Conservation (phyloP, 441 rosid genomes). For the Euphorbia celastroides region DNA sequence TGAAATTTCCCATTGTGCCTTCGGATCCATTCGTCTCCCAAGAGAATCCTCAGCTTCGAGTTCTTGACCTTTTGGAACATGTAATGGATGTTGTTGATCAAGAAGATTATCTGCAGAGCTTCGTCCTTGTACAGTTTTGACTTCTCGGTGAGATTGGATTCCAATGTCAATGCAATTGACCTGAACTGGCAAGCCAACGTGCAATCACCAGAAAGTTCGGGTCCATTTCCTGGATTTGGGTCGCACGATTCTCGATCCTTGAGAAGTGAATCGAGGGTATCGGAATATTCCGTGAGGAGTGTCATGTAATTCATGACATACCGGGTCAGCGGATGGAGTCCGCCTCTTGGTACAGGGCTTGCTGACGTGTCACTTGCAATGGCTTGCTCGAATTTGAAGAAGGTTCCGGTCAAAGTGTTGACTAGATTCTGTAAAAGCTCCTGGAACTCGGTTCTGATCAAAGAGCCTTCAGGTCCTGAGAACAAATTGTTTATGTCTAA, state of each 20-base stretch:
- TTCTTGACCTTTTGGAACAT: conserved; percentile 65
- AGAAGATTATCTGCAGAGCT: conserved; percentile 43
- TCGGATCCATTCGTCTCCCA: conserved; percentile 84
- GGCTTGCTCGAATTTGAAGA: conserved; percentile 44
- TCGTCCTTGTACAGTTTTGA: conserved; percentile 49
- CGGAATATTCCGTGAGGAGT: conserved; percentile 44
- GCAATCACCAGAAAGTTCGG: too few species aligned
- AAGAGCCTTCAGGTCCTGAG: conserved; percentile 45
- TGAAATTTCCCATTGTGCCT: conserved; percentile 59
- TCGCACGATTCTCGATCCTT: conserved; percentile 31
- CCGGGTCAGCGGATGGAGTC: conserved; percentile 60
- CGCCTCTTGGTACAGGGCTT: conserved; percentile 52
- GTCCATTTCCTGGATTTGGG: too few species aligned
- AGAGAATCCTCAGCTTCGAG: conserved; percentile 50
- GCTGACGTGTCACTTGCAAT: conserved; percentile 39
- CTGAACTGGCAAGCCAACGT: conserved; percentile 50
- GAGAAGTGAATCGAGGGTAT: conserved; percentile 54
- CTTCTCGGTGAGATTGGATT: conserved; percentile 46
- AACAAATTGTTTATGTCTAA: conserved; percentile 43
- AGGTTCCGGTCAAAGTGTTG: conserved; percentile 38
- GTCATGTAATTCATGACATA: conserved; percentile 80
- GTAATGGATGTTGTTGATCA: conserved; percentile 75
- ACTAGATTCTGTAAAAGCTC: conserved; percentile 42
- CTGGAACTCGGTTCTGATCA: conserved; percentile 47
- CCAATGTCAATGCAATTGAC: conserved; percentile 43